Evolutionary conservation across 495 filamentous ascomycete species (phyloP), one percentile per base, ranked within the genome.

Genomic region (Acidomyces sp.): DNA sequence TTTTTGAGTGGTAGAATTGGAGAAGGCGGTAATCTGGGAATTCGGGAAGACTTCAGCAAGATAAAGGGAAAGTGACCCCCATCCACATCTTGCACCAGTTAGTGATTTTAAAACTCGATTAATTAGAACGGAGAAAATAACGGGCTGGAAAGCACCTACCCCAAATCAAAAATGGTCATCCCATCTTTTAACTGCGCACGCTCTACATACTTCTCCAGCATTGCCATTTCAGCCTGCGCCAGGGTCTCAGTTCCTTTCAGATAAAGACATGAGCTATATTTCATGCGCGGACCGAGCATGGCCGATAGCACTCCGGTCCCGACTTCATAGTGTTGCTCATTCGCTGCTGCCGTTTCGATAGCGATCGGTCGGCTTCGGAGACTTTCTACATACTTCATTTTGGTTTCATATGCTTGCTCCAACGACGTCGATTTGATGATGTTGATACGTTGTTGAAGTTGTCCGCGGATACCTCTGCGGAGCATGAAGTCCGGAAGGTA

Each of bases 241-340:
- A 80, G 54, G 17, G 68, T 76, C 56, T 70, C 69, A 6, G 43
- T 53, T 4, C 69, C 71, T 39, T 60, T 68, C 7, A 65, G 65
- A 56, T 78, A 80, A 52, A 77, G 58, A 45, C 66, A 71, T 36
- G 57, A 66, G 17, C 66, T 72, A 45, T 78, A 80, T 63, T 80
- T 79, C 69, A 78, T 78, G 39, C 73, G 58, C 11, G 71, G 71
- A 3, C 77, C 77, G 4, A 82, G 58, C 40, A 62, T 68, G 25
- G 63, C 67, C 12, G 48, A 46, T 18, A 79, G 60, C 39, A 77
- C 65, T 4, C 69, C 70, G 2, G 74, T 75, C 11, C 68, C 71
- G 21, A 80, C 73, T 58, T 79, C 75, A 53, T 80, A 80, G 54
- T 80, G 77, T 62, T 79, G 74, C 39, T 68, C 50, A 54, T 79